phyloP scores from a whole-genome alignment of 495 filamentous ascomycete species.

The Cairneyella variabilis region DNA sequence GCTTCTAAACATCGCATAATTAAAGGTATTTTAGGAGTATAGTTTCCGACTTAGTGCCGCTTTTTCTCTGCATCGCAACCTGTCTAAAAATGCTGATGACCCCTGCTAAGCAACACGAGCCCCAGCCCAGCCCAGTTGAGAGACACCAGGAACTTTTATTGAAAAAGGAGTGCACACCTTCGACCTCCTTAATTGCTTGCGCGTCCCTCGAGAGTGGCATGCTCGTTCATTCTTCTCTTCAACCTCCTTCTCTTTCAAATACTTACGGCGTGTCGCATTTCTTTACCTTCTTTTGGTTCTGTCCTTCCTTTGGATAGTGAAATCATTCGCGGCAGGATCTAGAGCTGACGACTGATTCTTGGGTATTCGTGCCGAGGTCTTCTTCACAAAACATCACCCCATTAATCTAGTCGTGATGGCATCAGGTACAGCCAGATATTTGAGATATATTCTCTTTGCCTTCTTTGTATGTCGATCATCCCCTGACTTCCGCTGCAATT shows the following conservation, averaged over 20 bases:
- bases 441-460: constrained; percentile 87
- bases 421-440: constrained; percentile 60
- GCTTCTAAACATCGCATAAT: too few relatives aligned
- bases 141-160: not conserved
- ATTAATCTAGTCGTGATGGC: constrained; percentile 51
- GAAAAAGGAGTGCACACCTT: not conserved
- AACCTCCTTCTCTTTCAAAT: constrained; percentile 3
- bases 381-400: not conserved
- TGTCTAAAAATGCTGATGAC: too few relatives aligned
- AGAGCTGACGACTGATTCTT: not conserved
- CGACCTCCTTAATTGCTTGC: not conserved
- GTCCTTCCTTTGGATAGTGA: constrained; percentile 4
- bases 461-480: constrained; percentile 62
- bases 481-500: too few relatives aligned
- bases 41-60: too few relatives aligned
- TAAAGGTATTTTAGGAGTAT: too few relatives aligned
- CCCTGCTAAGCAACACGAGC: too few relatives aligned
- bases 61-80: too few relatives aligned
- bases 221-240: not conserved
- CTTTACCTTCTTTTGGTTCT: constrained; percentile 4
- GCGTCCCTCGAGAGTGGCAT: not conserved
- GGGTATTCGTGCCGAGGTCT: not conserved
- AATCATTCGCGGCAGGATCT: not conserved
- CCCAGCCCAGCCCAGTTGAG: too few relatives aligned
- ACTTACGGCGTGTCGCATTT: too few relatives aligned